A percentile compares a stretch with the other conserved stretches of the same genome.
These are phyloP conservation scores for Stagonosporopsis tanaceti DNA, from an alignment of 2,329 filamentous ascomycete species.

Conservation along the genomic window DNA sequence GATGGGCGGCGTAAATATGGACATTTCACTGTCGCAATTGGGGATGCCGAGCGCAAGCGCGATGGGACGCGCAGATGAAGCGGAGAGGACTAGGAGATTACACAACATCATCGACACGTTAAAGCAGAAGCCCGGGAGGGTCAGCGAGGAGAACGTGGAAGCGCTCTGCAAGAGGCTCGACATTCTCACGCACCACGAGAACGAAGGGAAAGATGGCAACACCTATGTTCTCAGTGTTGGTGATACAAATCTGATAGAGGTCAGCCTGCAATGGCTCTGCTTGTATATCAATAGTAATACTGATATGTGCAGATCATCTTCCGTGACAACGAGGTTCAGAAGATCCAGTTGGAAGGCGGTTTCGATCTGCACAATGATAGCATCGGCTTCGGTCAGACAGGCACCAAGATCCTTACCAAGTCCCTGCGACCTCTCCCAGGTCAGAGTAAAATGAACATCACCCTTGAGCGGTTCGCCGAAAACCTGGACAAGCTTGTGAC, in stretches of 20 bases:
- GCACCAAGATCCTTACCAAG: slow-evolving; percentile 69
- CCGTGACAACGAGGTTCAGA: slow-evolving; percentile 56
- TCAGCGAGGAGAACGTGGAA: slow-evolving; percentile 79
- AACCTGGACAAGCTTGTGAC: slow-evolving; percentile 75
- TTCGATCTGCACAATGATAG: slow-evolving; percentile 66
- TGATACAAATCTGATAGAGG: slow-evolving; percentile 34
- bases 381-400: slow-evolving; percentile 56
- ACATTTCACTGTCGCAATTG: slow-evolving; percentile 52
- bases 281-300: not conserved
- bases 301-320: slow-evolving; percentile 40
- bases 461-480: slow-evolving; percentile 72
- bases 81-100: slow-evolving; percentile 61
- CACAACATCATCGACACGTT: slow-evolving; percentile 72
- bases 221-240: slow-evolving; percentile 46
- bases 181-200: slow-evolving; percentile 56
- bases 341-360: slow-evolving; percentile 69
- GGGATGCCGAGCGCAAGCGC: slow-evolving; percentile 51
- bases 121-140: slow-evolving; percentile 71
- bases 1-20: slow-evolving; percentile 47
- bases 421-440: slow-evolving; percentile 68
- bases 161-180: slow-evolving; percentile 72
- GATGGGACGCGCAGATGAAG: slow-evolving; percentile 58
- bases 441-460: slow-evolving; percentile 73
- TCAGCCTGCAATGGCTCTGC: not conserved
- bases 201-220: slow-evolving; percentile 38